Evolutionary conservation across 2,329 filamentous ascomycete genomes (phyloP).

Genomic region (Colletotrichum sp.): DNA sequence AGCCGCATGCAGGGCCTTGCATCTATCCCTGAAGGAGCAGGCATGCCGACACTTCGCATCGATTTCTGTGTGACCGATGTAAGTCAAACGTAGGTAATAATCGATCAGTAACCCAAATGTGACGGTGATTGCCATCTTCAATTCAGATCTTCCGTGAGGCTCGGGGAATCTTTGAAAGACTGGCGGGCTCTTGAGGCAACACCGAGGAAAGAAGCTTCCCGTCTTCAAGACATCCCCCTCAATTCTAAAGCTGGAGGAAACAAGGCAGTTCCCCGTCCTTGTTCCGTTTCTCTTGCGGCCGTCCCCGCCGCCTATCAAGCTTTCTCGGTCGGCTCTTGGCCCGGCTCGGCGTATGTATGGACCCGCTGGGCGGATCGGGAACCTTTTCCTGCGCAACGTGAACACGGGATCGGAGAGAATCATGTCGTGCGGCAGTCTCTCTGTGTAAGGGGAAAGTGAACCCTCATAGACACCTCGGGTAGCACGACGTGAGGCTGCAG

Average conservation of each 20-base stretch:
- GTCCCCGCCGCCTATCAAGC: background rate
- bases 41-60: background rate
- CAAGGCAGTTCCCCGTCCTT: background rate
- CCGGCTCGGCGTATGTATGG: background rate
- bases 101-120: background rate
- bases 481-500: background rate
- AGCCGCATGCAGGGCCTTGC: background rate
- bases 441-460: background rate
- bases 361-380: background rate
- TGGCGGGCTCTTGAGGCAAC: background rate
- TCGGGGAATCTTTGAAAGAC: background rate
- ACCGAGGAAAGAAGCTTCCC: background rate
- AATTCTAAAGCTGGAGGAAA: background rate
- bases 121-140: background rate
- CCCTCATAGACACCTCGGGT: background rate
- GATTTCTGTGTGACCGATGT: background rate
- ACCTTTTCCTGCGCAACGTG: background rate
- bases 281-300: background rate
- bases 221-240: background rate
- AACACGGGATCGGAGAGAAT: no score
- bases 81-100: background rate
- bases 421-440: background rate
- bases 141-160: background rate
- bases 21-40: background rate
- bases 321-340: constrained; percentile 7